A percentile compares a stretch with the other conserved stretches of the same genome.
phyloP scores from a whole-genome alignment of 257 asterid genomes.

The Solanum chiquidenum region DNA sequence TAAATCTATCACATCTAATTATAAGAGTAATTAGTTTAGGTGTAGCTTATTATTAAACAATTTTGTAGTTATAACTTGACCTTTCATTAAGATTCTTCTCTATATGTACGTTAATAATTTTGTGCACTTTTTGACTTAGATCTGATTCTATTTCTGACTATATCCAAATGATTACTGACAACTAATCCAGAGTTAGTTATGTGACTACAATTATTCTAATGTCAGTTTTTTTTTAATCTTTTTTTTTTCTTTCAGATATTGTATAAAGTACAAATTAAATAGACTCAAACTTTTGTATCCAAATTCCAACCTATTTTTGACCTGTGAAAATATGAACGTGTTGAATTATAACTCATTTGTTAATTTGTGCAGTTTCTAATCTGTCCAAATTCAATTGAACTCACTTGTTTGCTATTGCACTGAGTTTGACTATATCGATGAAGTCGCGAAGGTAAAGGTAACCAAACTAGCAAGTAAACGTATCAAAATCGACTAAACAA shows the following conservation, averaged over 20 bases:
- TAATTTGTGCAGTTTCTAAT: not conserved
- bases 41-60: not conserved
- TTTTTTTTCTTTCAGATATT: too few relatives aligned
- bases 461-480: not conserved
- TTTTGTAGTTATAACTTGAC: not conserved
- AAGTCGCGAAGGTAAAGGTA: not conserved
- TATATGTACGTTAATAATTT: not conserved
- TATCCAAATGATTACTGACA: not conserved
- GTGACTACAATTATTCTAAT: not conserved
- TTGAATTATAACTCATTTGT: too few relatives aligned
- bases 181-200: too few relatives aligned
- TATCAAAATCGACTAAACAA: not conserved
- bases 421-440: not conserved
- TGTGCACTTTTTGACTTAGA: too few relatives aligned
- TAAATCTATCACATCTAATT: not conserved
- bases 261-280: too few relatives aligned
- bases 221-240: not conserved
- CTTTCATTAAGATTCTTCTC: not conserved
- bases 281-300: too few relatives aligned
- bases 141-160: not conserved
- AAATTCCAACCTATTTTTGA: too few relatives aligned
- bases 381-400: fast-evolving
- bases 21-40: not conserved
- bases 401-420: not conserved
- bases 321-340: fast-evolving